Conservation (phyloP, 345 rosid species). For the Psidium friedrichsthalianum region DNA sequence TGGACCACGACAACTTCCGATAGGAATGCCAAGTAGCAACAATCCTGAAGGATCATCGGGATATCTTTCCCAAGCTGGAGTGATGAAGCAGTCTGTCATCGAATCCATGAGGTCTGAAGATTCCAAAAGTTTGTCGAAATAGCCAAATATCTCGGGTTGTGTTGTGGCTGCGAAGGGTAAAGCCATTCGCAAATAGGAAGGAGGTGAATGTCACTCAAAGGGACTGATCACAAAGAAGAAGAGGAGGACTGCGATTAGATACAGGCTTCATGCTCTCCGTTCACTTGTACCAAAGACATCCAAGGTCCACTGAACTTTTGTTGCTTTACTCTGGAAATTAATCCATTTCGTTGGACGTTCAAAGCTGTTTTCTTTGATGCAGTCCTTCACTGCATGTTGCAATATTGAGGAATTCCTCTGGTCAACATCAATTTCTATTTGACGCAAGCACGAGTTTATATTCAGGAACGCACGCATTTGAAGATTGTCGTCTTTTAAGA, state of each 20-base stretch:
- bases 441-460: not conserved
- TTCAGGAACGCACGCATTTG: not conserved
- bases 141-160: slow-evolving; percentile 6
- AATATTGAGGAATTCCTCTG: not conserved
- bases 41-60: slow-evolving; percentile 39
- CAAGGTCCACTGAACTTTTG: slow-evolving; percentile 33
- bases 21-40: slow-evolving; percentile 1
- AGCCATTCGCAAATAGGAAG: slow-evolving; percentile 14
- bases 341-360: not conserved
- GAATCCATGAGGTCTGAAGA: not conserved
- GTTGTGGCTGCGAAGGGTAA: slow-evolving; percentile 4
- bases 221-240: slow-evolving; percentile 68
- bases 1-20: slow-evolving; percentile 2
- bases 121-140: slow-evolving; percentile 5
- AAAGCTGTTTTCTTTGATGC: not conserved
- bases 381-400: not conserved
- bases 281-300: slow-evolving; percentile 65
- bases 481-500: not conserved
- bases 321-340: not conserved
- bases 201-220: slow-evolving; percentile 37
- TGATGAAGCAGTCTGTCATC: slow-evolving; percentile 4
- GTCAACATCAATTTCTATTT: not conserved
- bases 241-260: slow-evolving; percentile 45
- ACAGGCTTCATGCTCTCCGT: slow-evolving; percentile 41
- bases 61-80: slow-evolving; percentile 5